These are phyloP conservation scores for Silene conica DNA, from an alignment of 148 eudicot genomes.

Conservation along the genomic window DNA sequence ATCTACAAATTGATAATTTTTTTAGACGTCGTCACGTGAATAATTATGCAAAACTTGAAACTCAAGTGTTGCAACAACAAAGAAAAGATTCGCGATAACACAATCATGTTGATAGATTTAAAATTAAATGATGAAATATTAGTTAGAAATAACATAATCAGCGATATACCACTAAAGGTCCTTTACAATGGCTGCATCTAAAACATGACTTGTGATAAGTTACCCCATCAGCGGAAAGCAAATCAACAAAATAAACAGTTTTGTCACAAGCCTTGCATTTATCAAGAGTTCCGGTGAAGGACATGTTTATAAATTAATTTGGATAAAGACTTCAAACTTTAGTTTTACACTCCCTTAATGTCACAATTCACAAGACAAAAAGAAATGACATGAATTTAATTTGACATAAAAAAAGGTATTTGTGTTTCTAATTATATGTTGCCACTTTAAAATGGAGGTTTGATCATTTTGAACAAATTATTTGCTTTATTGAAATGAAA, in stretches of 20 bases:
- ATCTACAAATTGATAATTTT: too few relatives aligned
- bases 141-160: too few relatives aligned
- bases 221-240: constrained; percentile 77
- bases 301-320: constrained; percentile 32
- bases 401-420: constrained; percentile 16
- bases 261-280: constrained; percentile 98
- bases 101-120: too few relatives aligned
- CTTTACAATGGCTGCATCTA: constrained; percentile 93
- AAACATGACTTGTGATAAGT: constrained; percentile 88
- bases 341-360: too few relatives aligned
- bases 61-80: too few relatives aligned
- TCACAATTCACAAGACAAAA: too few relatives aligned
- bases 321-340: too few relatives aligned
- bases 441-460: constrained; percentile 23
- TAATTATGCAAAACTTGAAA: too few relatives aligned
- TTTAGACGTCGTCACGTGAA: too few relatives aligned
- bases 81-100: too few relatives aligned
- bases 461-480: constrained; percentile 35
- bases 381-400: neutral
- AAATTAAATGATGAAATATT: too few relatives aligned
- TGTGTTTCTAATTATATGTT: neutral
- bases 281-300: constrained; percentile 90
- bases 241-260: constrained; percentile 89
- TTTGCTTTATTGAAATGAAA: constrained; percentile 11
- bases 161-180: constrained; percentile 64